Evolutionary conservation across 768 basidiomycete genomes (phyloP), one percentile per base, ranked within the genome.

Genomic region (Panaeolus cyanescens): DNA sequence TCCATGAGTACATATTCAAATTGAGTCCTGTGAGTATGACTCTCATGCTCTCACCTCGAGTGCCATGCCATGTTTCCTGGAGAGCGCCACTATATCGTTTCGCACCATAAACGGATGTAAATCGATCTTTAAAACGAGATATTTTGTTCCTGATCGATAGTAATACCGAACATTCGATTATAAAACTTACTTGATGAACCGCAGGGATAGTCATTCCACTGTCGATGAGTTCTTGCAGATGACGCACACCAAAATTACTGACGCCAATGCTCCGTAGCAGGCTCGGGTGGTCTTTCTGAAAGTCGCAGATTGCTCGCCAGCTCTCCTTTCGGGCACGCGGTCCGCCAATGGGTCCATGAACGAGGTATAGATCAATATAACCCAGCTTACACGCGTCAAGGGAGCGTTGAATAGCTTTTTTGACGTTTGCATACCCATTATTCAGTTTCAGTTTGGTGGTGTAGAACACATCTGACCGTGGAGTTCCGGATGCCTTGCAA

Each of bases 31-130:
- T n/a, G 32, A n/a, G 28, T 33, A 31, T 4, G 32, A 50, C 3
- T 12, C 53, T 56, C 15, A 57, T 54, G 55, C 53, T 68, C 80
- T 66, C 56, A 86, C 90, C 79, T 91, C 85, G 9, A 92, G 77
- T 9, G 82, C 70, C 59, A 93, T 89, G 17, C 76, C 80, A 65
- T 85, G 76, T 62, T 83, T 70, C 56, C 77, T 77, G 71, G 86
- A 89, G 67, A 83, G 84, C 5, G 77, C 74, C 30, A 91, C 87
- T 53, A 90, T 83, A 53, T 87, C 83, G 19, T 74, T 76, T 40
- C 86, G 80, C 32, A 83, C 81, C 87, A 89, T 89, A 71, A 89
- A 92, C 2, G 89, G 91, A 72, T 92, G 83, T 22, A 85, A 69
- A 66, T 86, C 83, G 58, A 84, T 80, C 80, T 83, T 34, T 34